phyloP scores from a whole-genome alignment of 257 asterid species.

The Gentiana dahurica region DNA sequence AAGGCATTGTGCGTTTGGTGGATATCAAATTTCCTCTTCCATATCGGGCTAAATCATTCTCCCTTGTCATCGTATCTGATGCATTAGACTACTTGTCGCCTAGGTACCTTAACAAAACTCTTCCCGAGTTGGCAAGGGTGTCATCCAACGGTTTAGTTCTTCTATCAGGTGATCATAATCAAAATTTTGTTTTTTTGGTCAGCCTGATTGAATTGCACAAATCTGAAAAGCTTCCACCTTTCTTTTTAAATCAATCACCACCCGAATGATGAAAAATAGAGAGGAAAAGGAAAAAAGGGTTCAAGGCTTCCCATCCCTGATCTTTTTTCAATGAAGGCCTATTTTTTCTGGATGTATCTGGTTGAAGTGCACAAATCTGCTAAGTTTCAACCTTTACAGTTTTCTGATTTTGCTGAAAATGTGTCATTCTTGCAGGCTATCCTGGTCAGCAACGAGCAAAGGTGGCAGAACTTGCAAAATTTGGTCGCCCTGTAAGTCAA shows the following conservation, averaged over 20 bases:
- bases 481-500: slow-evolving; percentile 80
- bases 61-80: slow-evolving; percentile 75
- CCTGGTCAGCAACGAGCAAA: slow-evolving; percentile 79
- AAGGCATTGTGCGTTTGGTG: slow-evolving; percentile 78
- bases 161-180: slow-evolving; percentile 52
- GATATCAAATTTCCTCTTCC: slow-evolving; percentile 89
- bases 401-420: neutral
- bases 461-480: slow-evolving; percentile 74
- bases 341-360: neutral
- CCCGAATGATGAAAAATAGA: no score
- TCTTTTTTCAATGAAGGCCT: neutral
- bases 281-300: no score
- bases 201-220: no score
- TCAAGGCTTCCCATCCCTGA: no score
- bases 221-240: no score
- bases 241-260: no score
- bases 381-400: slow-evolving; percentile 1
- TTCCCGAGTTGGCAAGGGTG: slow-evolving; percentile 66
- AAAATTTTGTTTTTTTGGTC: no score
- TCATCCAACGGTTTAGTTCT: slow-evolving; percentile 67
- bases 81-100: slow-evolving; percentile 86
- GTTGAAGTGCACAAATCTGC: neutral
- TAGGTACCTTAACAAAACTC: slow-evolving; percentile 62
- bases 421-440: slow-evolving; percentile 38
- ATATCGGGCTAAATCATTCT: slow-evolving; percentile 71